These are phyloP conservation scores for Sequoiadendron giganteum DNA, from an alignment of 75 land plant species.

Conservation along the genomic window DNA sequence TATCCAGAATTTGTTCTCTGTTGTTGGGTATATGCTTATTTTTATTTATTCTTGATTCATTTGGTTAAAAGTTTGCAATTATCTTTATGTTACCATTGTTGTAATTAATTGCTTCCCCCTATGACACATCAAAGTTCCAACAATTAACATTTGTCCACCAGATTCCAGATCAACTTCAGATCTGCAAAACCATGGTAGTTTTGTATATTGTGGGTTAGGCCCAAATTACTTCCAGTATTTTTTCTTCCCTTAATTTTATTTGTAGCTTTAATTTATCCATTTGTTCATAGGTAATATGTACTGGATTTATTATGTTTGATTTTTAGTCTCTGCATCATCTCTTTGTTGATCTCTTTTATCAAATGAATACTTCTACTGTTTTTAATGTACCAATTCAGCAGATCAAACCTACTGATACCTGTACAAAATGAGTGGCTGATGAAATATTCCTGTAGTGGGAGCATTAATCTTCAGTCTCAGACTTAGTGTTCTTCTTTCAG, in stretches of 20 bases:
- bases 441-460: neutral
- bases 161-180: neutral
- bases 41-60: neutral
- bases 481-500: neutral
- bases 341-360: neutral
- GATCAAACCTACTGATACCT: neutral
- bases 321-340: neutral
- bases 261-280: neutral
- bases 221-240: neutral
- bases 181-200: neutral
- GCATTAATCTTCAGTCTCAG: neutral
- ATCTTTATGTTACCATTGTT: neutral
- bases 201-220: neutral
- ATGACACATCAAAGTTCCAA: neutral
- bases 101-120: neutral
- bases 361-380: too few relatives aligned
- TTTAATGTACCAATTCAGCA: neutral
- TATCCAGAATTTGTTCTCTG: neutral
- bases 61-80: neutral
- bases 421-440: neutral
- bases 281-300: neutral
- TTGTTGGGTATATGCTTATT: neutral
- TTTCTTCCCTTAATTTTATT: neutral
- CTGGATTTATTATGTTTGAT: neutral
- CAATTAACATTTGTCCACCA: neutral